Evolutionary conservation across 2,329 filamentous ascomycete species (phyloP), one percentile per base, ranked within the genome.

Genomic region (Fusarium coicis): DNA sequence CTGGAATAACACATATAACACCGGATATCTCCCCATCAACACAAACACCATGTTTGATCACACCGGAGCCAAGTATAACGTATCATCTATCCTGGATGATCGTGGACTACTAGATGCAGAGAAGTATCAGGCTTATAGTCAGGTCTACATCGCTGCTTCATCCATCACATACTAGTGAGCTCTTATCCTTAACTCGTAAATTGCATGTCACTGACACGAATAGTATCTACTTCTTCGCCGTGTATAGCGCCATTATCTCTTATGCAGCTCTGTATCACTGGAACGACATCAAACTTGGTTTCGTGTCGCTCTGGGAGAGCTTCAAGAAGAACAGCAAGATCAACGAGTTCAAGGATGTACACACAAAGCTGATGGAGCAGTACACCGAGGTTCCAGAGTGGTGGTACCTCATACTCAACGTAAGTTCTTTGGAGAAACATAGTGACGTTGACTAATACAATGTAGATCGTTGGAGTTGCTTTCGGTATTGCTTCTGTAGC

Each of bases 351-450:
- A 83, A 82, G 58, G 84, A 87, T 66, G 74, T 84, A 1, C 83
- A 86, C 43, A 84, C 77, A 5, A 77, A 82, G 0, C 76, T 85
- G 4, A 86, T 87, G 85, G 72, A 79, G 9, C 79, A 77, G 4
- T 87, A 86, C 66, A 77, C 79, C 0, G 85, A 87, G 52, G 84
- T 87, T 1, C 85, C 85, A 1, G 85, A 86, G 63, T 87, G 85
- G 85, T 87, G 85, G 80, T 82, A 80, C 32, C 16, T 77, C 3
- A 36, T 77, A 21, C 64, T 77, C 1, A 77, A 77, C 28, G 68
- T 76, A 6, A 65, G 73, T 64, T 2, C 1, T 28, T 4, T 5
- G 0, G 10, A 0, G 6, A n/a, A 7, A 6, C 14, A 18, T 2
- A 21, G 2, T 3, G 4, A 0, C 5, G 1, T 11, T 7, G 4